Evolutionary conservation across 2,329 filamentous ascomycete species (phyloP).

Genomic region (Periconia sp.): DNA sequence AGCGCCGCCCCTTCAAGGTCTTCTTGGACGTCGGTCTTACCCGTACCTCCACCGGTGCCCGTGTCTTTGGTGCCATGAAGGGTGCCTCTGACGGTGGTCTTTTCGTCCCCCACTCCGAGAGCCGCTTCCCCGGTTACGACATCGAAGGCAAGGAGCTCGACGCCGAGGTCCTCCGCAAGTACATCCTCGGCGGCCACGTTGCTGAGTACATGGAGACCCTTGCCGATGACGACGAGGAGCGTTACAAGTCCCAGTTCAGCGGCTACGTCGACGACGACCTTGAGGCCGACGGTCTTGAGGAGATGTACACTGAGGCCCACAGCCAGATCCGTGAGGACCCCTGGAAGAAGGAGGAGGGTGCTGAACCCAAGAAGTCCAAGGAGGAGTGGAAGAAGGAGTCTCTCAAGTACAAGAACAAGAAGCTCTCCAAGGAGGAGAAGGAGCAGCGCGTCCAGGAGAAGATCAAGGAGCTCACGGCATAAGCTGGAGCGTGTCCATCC

Average conservation of each 20-base stretch:
- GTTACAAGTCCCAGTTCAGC: conserved; percentile 97
- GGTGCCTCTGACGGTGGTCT: conserved; percentile 98
- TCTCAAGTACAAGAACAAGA: conserved; percentile 78
- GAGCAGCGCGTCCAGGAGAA: conserved; percentile 81
- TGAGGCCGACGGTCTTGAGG: conserved; percentile 95
- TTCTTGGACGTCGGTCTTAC: conserved; percentile 97
- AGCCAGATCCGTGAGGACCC: conserved; percentile 96
- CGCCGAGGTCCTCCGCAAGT: conserved; percentile 94
- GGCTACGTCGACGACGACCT: conserved; percentile 97
- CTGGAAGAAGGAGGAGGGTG: conserved; percentile 83
- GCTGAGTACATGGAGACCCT: conserved; percentile 99
- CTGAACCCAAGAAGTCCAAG: conserved; percentile 90
- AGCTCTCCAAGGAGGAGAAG: conserved; percentile 84
- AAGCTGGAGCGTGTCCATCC: conserved; percentile 20
- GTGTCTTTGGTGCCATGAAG: conserved; percentile 99
- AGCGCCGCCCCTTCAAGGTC: conserved; percentile 97
- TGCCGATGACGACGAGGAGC: conserved; percentile 99
- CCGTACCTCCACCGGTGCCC: conserved; percentile 96
- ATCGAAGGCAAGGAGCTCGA: conserved; percentile 98
- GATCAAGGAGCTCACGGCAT: conserved; percentile 76
- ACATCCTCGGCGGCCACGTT: conserved; percentile 98
- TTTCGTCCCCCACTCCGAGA: conserved; percentile 96
- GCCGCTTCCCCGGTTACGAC: conserved; percentile 98
- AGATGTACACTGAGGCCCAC: conserved; percentile 93
- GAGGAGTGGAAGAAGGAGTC: conserved; percentile 95